phyloP scores from a whole-genome alignment of 2,329 filamentous ascomycete species.

The Purpureocillium takamizusanense region DNA sequence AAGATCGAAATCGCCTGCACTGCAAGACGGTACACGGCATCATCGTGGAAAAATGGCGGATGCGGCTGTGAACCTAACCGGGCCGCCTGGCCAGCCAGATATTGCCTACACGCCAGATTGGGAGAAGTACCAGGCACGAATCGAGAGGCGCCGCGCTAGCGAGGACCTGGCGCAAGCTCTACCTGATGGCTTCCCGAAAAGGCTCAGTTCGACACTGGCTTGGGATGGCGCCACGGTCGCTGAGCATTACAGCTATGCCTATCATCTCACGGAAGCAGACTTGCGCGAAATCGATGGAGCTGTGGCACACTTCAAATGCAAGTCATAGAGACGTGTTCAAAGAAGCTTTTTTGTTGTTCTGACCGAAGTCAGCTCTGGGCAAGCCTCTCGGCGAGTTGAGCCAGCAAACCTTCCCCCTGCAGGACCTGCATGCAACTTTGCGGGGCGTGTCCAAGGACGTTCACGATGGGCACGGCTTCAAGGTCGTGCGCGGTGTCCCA shows the following conservation, averaged over 20 bases:
- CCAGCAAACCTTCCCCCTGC: slow-evolving; percentile 45
- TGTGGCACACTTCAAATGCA: too few species aligned
- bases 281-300: slow-evolving; percentile 35
- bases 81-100: slow-evolving; percentile 43
- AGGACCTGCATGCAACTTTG: slow-evolving; percentile 38
- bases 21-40: too few species aligned
- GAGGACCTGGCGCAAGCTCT: slow-evolving; percentile 30
- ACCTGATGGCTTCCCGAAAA: slow-evolving; percentile 39
- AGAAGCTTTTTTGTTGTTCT: slow-evolving; percentile 12
- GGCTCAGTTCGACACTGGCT: slow-evolving; percentile 40
- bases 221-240: slow-evolving; percentile 46
- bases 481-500: slow-evolving; percentile 48
- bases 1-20: too few species aligned
- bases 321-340: too few species aligned
- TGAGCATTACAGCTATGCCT: slow-evolving; percentile 43
- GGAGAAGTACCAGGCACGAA: slow-evolving; percentile 42
- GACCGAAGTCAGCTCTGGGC: slow-evolving; percentile 19
- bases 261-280: slow-evolving; percentile 34
- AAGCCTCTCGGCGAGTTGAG: slow-evolving; percentile 27
- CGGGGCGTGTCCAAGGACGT: slow-evolving; percentile 43
- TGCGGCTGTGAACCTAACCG: slow-evolving; percentile 1
- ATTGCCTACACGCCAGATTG: slow-evolving; percentile 47
- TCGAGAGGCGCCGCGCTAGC: slow-evolving; percentile 30
- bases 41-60: too few species aligned
- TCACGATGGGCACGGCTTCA: slow-evolving; percentile 51